A percentile compares a stretch with the other conserved stretches of the same genome.
These are phyloP conservation scores for Pseudogymnoascus sp. DNA, from an alignment of 2,329 filamentous ascomycete species.

Conservation along the genomic window DNA sequence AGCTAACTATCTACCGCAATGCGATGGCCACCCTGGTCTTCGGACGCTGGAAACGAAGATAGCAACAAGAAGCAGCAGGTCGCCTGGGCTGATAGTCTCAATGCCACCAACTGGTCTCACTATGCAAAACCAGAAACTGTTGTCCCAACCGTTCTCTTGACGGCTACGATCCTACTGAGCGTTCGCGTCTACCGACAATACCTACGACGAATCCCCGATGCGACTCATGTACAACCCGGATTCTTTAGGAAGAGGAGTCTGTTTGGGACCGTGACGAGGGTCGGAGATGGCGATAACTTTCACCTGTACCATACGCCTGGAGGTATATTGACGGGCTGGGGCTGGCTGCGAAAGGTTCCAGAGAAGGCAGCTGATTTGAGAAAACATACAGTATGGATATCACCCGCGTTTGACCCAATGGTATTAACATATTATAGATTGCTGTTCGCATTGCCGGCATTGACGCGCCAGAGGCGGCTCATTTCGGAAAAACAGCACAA, in stretches of 20 bases:
- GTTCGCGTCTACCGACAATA: conserved; percentile 63
- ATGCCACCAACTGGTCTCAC: conserved; percentile 44
- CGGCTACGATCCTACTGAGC: conserved; percentile 45
- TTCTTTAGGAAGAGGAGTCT: conserved; percentile 70
- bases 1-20: conserved; percentile 27
- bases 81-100: conserved; percentile 37
- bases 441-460: conserved; percentile 83
- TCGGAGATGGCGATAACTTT: conserved; percentile 95
- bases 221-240: conserved; percentile 63
- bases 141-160: conserved; percentile 45
- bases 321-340: conserved; percentile 81
- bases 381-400: conserved; percentile 60
- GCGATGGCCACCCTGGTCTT: conserved; percentile 42
- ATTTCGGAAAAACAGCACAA: conserved; percentile 85
- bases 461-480: conserved; percentile 85
- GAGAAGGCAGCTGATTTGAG: conserved; percentile 59
- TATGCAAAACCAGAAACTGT: conserved; percentile 47
- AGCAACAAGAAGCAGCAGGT: conserved; percentile 29
- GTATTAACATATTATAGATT: conserved; percentile 46
- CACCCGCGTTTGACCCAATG: neutral
- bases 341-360: conserved; percentile 74
- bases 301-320: conserved; percentile 91
- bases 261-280: conserved; percentile 80
- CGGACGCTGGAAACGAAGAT: conserved; percentile 22
- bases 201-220: conserved; percentile 74